These are phyloP conservation scores for Neckera pumila DNA, from an alignment of 225 moss, liverwort and hornwort species.

Conservation along the genomic window DNA sequence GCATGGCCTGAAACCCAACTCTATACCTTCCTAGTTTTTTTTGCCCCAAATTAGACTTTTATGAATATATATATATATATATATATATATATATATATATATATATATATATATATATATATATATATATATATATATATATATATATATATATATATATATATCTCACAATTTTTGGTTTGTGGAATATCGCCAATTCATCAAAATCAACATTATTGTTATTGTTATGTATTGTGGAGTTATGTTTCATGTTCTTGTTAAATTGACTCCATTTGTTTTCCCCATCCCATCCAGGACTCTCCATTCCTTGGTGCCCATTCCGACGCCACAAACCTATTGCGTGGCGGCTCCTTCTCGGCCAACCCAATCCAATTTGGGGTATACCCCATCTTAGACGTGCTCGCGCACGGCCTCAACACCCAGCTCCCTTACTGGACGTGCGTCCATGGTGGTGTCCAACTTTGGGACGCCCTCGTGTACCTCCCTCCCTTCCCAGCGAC, in stretches of 20 bases:
- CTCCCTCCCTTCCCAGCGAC: neutral
- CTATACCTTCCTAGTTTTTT: neutral
- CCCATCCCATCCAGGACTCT: neutral
- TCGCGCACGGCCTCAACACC: slow-evolving; percentile 19
- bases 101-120: too few species aligned
- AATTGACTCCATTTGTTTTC: neutral
- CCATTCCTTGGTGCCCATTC: neutral
- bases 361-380: neutral
- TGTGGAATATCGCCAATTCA: neutral
- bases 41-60: neutral
- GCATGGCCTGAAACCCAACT: accelerated
- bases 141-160: too few species aligned
- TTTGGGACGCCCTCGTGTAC: slow-evolving; percentile 26
- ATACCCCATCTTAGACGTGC: slow-evolving; percentile 33
- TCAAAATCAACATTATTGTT: neutral
- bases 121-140: too few species aligned
- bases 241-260: accelerated
- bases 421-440: slow-evolving; percentile 34
- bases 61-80: neutral
- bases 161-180: neutral
- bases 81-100: too few species aligned
- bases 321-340: slow-evolving; percentile 23
- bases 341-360: slow-evolving; percentile 24
- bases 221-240: too few species aligned
- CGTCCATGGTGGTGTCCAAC: slow-evolving; percentile 58